Percentiles rank a stretch among this genome's conserved stretches.
These are phyloP conservation scores for Ophiobolus disseminans DNA, from an alignment of 2,329 filamentous ascomycete genomes.

Conservation along the genomic window DNA sequence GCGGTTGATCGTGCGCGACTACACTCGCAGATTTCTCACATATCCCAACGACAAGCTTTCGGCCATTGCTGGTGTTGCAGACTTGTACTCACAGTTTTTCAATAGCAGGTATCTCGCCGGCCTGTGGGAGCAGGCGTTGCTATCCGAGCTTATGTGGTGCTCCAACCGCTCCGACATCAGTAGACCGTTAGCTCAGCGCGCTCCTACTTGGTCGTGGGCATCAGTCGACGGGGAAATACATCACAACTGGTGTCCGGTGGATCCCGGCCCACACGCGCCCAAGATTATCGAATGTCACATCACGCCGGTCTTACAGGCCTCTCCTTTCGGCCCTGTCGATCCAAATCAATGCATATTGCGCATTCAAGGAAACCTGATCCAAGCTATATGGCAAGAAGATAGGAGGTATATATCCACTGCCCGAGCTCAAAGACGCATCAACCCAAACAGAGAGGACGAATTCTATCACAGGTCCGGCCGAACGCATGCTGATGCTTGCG, in stretches of 20 bases:
- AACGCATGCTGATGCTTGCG: conserved; percentile 5
- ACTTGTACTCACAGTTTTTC: conserved; percentile 9
- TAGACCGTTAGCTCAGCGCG: conserved; percentile 14
- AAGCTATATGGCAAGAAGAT: conserved; percentile 7
- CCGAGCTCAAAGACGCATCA: no score
- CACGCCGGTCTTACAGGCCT: conserved; percentile 4
- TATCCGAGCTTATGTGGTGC: conserved; percentile 21
- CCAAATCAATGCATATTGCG: conserved; percentile 6
- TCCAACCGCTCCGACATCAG: conserved; percentile 17
- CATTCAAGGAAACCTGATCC: conserved; percentile 9
- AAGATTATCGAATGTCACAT: conserved; percentile 6
- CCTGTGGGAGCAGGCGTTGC: conserved; percentile 12
- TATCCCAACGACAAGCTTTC: conserved; percentile 18
- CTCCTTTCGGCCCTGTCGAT: conserved; percentile 16
- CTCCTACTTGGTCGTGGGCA: conserved; percentile 22
- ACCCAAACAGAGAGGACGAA: no score
- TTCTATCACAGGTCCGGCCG: not conserved
- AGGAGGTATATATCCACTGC: conserved; percentile 7
- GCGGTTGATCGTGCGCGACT: conserved; percentile 17
- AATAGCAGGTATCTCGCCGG: conserved; percentile 16
- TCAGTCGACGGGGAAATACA: conserved; percentile 16
- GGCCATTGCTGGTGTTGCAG: conserved; percentile 13
- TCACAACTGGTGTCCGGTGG: conserved; percentile 10
- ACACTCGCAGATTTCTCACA: conserved; percentile 19
- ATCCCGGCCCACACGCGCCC: not conserved